Evolutionary conservation across 1,284 basidiomycete species (phyloP).

Genomic region (Naganishia albida): DNA sequence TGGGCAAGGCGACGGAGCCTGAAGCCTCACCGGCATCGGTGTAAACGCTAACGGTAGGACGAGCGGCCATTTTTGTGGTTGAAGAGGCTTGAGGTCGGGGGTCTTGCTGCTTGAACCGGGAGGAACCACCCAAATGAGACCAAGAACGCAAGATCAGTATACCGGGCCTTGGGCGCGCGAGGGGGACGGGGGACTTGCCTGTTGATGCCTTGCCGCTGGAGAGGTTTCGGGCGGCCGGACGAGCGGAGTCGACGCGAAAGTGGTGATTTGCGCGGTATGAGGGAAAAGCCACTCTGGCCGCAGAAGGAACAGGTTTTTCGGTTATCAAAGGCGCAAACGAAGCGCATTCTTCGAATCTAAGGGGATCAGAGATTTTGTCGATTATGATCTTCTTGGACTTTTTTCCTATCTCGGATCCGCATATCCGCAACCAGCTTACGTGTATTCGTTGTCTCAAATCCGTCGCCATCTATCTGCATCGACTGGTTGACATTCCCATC

Average conservation of each 20-base stretch:
- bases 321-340: no score
- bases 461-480: not conserved
- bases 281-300: no score
- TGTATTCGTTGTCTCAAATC: not conserved
- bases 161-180: conserved; percentile 1
- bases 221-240: not conserved
- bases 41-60: conserved; percentile 83
- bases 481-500: not conserved
- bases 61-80: conserved; percentile 71
- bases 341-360: no score
- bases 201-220: conserved; percentile 13
- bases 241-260: not conserved
- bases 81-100: conserved; percentile 5
- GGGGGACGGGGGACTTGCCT: conserved; percentile 1
- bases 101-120: conserved; percentile 4
- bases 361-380: no score
- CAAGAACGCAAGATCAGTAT: not conserved
- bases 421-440: no score
- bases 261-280: no score
- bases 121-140: conserved; percentile 15
- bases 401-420: no score
- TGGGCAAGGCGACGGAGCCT: conserved; percentile 87
- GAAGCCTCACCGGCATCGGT: conserved; percentile 79
- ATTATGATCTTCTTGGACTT: no score
- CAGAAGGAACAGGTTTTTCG: no score